Base-by-base conservation (phyloP, 371 early-diverging fungal genomes). In the Syncephalis plumigaleata region DNA sequence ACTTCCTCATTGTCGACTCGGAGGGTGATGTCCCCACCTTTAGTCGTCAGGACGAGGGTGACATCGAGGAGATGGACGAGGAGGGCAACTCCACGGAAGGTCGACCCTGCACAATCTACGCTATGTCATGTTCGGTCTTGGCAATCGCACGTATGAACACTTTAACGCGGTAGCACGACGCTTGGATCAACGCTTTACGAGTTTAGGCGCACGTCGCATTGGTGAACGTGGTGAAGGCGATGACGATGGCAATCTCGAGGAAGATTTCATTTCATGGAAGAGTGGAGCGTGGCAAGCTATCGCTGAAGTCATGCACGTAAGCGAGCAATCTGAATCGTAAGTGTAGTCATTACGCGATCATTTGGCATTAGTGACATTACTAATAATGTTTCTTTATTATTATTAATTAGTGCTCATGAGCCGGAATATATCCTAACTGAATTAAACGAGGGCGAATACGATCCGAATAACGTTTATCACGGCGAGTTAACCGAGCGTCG, bases 121-220 rank as follows among this genome's bases (percentile, higher is more conserved):
- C 26, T 94, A 78, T 55, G 65, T 87, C 22, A 59, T 85, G 26
- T 95, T 97, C 71, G 95, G 89, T n/a, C 73, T 97, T 22, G 98
- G 98, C 43, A 97, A 92, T 76, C 87, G 76, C 55, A 95, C 98
- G 5, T 97, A 97, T 64, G 95, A 95, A 59, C 85, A 89, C 56
- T 95, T 81, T 62, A 92, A 95, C 58, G 75, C 79, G 45, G 84
- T 87, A 37, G 73, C 67, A 20, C 67, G 87, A 22, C 64, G 67
- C 2, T 54, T 87, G 15, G 82, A 87, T 48, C 63, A 62, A 23
- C 65, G 72, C 18, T 60, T 93, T 44, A 51, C 50, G 18, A 57
- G 55, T 9, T 61, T 83, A 43, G 94, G 95, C 25, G 94, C 84
- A 15, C 58, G 52, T 15, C 70, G 84, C n/a, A 58, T 94, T 31